Base-by-base conservation (phyloP, 306 rosid genomes). In the Calophaca sinica region DNA sequence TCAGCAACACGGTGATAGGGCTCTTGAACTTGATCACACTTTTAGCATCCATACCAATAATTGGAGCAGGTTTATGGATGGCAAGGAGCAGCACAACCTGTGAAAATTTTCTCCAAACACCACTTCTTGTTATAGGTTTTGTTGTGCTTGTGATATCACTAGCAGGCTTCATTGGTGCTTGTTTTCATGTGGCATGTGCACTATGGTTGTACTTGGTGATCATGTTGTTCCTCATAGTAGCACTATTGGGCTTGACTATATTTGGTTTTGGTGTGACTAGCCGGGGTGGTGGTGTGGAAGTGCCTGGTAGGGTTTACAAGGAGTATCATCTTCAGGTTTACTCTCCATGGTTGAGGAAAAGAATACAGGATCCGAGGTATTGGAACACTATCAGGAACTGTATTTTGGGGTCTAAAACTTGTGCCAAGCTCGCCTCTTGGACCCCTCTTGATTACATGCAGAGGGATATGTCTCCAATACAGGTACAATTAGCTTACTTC, bases 1-100 rank as follows among this genome's bases (percentile, higher is more conserved):
- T 96, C 53, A 96, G 99, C 89, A 96, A 92, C 96, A 85, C 99
- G 61, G 91, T 96, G 79, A 90, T 96, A 13, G 99, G 99, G 9
- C 76, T 92, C 83, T 74, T 96, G 77, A 96, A 96, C 86, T 82
- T 96, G 78, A 70, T 96, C 15, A 90, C 97, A 3, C 93, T 92
- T 8, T 63, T 96, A 70, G 96, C 97, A 14, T 96, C 99, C 5
- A 96, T 96, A 61, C 99, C 98, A 6, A 90, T 96, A 33, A 92
- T 96, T 7, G 99, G 97, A 5, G 96, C 92, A 52, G 99, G 98
- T 1, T 62, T 96, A 70, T 96, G 98, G 97, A 84, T 96, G 89
- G 92, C 98, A 58, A 80, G 89, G 78, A 96, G 92, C 76, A 96
- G 89, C 82, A 92, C 90, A 61, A 88, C 91, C 1, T 96, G 99